phyloP scores from a whole-genome alignment of 345 rosid genomes.

The Excoecaria cochinchinensis region DNA sequence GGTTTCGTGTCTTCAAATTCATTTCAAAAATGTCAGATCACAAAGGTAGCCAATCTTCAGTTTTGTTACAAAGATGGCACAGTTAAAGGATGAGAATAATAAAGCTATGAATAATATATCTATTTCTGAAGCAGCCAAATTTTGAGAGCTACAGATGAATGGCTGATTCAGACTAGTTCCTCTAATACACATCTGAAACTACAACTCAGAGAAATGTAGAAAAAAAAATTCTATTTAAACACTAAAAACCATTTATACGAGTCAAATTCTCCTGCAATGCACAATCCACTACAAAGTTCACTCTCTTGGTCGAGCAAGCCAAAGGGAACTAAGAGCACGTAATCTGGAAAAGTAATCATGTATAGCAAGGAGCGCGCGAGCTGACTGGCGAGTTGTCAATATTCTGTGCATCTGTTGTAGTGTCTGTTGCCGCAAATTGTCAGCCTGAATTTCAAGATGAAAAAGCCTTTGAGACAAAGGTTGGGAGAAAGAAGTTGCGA shows the following conservation, averaged over 20 bases:
- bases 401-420: slow-evolving; percentile 91
- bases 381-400: slow-evolving; percentile 86
- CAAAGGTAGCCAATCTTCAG: background rate
- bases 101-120: slow-evolving; percentile 6
- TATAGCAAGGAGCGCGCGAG: slow-evolving; percentile 94
- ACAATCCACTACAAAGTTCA: slow-evolving; percentile 33
- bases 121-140: background rate
- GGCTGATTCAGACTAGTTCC: slow-evolving; percentile 5
- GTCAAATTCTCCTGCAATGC: slow-evolving; percentile 16
- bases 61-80: background rate
- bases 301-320: slow-evolving; percentile 97
- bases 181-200: slow-evolving; percentile 14
- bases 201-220: background rate
- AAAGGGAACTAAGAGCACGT: slow-evolving; percentile 95
- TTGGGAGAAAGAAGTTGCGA: background rate
- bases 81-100: background rate
- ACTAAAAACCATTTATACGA: slow-evolving; percentile 13
- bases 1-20: slow-evolving; percentile 1
- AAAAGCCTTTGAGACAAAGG: background rate
- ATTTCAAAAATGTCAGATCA: background rate
- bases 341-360: slow-evolving; percentile 84
- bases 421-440: slow-evolving; percentile 89
- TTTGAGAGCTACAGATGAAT: slow-evolving; percentile 3
- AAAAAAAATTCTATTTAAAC: background rate
- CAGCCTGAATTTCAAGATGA: slow-evolving; percentile 58